Conservation (phyloP, 2,329 filamentous ascomycete genomes). For the Penicillium occitanis region DNA sequence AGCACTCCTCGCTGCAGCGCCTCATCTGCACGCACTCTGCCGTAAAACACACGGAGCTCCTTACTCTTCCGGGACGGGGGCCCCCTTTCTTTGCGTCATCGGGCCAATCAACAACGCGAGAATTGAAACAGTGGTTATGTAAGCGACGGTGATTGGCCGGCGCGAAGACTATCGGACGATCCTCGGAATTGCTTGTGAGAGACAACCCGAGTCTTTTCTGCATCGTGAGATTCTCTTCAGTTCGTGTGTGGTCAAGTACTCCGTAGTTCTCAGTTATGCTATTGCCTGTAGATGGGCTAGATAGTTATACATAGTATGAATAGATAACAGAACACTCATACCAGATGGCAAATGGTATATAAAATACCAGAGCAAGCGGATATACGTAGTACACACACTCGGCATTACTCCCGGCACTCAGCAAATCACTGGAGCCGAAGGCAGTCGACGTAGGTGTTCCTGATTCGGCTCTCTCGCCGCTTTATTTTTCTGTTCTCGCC, state of each 20-base stretch:
- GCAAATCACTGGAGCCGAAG: constrained; percentile 1
- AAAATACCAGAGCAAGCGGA: background rate
- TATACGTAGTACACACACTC: background rate
- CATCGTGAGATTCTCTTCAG: background rate
- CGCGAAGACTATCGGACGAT: background rate
- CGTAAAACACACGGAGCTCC: background rate
- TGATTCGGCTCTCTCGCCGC: constrained; percentile 12
- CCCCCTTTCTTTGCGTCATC: constrained; percentile 3
- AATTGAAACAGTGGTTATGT: background rate
- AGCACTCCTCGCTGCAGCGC: background rate
- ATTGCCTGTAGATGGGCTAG: too few relatives aligned
- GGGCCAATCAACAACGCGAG: background rate
- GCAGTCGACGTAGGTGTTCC: constrained; percentile 1
- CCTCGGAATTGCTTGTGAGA: constrained; percentile 11
- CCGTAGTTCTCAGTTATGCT: too few relatives aligned
- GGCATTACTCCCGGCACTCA: constrained; percentile 4
- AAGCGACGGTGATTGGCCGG: background rate
- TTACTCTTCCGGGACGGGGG: background rate
- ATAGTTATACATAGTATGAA: background rate
- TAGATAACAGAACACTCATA: background rate
- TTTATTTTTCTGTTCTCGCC: constrained; percentile 1
- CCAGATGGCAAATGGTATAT: background rate
- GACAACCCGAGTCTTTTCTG: background rate
- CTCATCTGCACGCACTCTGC: background rate
- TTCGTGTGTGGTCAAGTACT: too few relatives aligned